Base-by-base conservation (phyloP, 345 rosid species). In the Lumnitzera racemosa region DNA sequence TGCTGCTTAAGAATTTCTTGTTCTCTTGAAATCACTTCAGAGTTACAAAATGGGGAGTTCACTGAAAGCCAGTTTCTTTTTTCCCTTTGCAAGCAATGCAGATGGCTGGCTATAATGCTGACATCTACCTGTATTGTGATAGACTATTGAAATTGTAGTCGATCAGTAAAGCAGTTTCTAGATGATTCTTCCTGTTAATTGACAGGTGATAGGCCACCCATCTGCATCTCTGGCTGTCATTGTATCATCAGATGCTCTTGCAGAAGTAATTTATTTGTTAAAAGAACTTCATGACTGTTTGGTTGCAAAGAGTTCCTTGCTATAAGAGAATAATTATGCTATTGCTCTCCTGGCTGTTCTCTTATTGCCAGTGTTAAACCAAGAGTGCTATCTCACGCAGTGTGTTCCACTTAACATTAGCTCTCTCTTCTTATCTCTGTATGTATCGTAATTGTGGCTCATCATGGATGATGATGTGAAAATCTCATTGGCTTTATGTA, bases 401-500 rank as follows among this genome's bases (percentile, higher is more conserved):
- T 27, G 31, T 27, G 5, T 27, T 2, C 31, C 31, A 27, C 5
- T 27, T 27, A 27, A 27, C 5, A 5, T 27, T 27, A 27, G 31
- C 31, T 27, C 31, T 27, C 31, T 27, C 1, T 27, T 14, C 24
- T 53, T 53, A 12, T 4, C 15, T 53, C 29, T 23, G 0, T 23
- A 0, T 11, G 15, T 23, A 11, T 24, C 13, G 29, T 1, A 53
- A 23, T 23, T 53, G 55, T 24, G 13, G 13, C 10, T 36, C 24
- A 23, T 14, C 2, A 53, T 23, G 12, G 24, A 13, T 53, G 56
- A 24, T 23, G 24, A 13, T 12, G 14, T 13, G 29, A 15, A 23
- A 15, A 53, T 23, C 49, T 15, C 46, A 24, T 5, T 15, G 47
- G 24, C 43, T 62, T 53, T 62, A 52, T 71, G 31, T 62, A 65